A percentile compares a stretch with the other conserved stretches of the same genome.
These are phyloP conservation scores for Cryphonectria japonica DNA, from an alignment of 2,329 filamentous ascomycete species.

Conservation along the genomic window DNA sequence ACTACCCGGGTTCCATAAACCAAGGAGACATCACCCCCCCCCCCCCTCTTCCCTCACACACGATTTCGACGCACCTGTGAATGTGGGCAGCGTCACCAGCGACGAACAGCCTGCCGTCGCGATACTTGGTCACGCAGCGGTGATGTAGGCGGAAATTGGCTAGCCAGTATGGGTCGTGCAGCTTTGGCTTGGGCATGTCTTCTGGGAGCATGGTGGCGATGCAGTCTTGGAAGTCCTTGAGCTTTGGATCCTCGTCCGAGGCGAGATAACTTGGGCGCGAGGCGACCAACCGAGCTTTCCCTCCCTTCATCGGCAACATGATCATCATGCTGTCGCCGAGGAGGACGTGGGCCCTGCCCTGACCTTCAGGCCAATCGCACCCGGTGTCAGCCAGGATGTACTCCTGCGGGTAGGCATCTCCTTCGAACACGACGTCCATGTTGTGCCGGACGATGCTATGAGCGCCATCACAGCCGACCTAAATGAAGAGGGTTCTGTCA, in stretches of 20 bases:
- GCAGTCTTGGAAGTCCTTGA: slow-evolving; percentile 40
- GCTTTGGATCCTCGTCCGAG: slow-evolving; percentile 31
- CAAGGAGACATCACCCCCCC: too few relatives aligned
- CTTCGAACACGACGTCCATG: slow-evolving; percentile 45
- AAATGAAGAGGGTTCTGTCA: background rate
- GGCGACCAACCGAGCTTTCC: slow-evolving; percentile 34
- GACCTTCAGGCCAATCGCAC: slow-evolving; percentile 28
- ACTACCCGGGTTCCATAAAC: too few relatives aligned
- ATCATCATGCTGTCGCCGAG: slow-evolving; percentile 42
- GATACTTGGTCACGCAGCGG: slow-evolving; percentile 46
- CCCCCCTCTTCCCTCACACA: background rate
- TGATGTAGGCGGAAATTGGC: slow-evolving; percentile 49
- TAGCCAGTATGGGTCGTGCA: slow-evolving; percentile 23
- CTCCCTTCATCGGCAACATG: slow-evolving; percentile 39
- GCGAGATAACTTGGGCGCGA: slow-evolving; percentile 27
- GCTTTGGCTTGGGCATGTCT: slow-evolving; percentile 29
- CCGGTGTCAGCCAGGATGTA: slow-evolving; percentile 51
- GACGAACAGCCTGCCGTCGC: slow-evolving; percentile 53
- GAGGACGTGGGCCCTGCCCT: slow-evolving; percentile 31
- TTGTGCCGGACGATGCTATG: slow-evolving; percentile 48
- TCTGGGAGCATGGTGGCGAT: slow-evolving; percentile 37
- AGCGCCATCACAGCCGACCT: slow-evolving; percentile 52
- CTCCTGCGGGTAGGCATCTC: slow-evolving; percentile 46
- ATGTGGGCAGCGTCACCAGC: slow-evolving; percentile 63
- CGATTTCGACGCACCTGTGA: slow-evolving; percentile 40